Evolutionary conservation across 139 green algal species (phyloP), one percentile per base, ranked within the genome.

Genomic region (Asterochloris erici): DNA sequence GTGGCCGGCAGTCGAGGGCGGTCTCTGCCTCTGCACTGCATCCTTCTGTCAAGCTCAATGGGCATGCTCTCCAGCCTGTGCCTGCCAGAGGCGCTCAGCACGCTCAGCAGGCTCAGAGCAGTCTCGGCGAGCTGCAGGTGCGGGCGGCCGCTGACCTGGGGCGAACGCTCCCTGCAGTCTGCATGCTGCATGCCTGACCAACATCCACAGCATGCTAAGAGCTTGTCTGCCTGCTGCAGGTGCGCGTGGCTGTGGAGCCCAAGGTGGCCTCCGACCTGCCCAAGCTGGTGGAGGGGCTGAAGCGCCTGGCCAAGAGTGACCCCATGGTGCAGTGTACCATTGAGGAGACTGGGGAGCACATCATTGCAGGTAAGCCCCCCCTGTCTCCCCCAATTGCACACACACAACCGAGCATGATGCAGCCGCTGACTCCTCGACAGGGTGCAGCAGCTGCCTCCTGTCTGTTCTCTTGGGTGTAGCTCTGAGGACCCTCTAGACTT

Each of bases 321-420:
- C 97, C 97, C 87, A 99, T 99, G 97, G 97, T 99, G 26, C 94
- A 98, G 89, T 98, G 95, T 88, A 89, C 89, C 76, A 99, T 98
- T 86, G 97, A 99, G 93, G 97, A 99, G 94, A 98, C 96, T 38
- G 96, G 96, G 77, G 96, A 99, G 95, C 96, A 99, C 93, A 99
- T 99, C 84, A 96, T 99, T 78, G 96, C 96, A 79, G 76, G 76
- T 69, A 21, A n/a, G 76, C 27, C 14, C 14, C 27, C 47, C 12
- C 11, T 79, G 19, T 79, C 54, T 68, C 38, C 38, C 38, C 38
- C 38, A 54, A n/a, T n/a, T 54, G 38, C 6, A 6, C 6, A 2
- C 38, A 6, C 38, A 10, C 38, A 2, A 54, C 6, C 6, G 6
- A 54, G 38, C 38, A 54, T 54, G 38, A 54, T 54, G 38, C 38